These are phyloP conservation scores for Musa troglodytarum DNA, from an alignment of 176 grass and related monocot species.

Conservation along the genomic window DNA sequence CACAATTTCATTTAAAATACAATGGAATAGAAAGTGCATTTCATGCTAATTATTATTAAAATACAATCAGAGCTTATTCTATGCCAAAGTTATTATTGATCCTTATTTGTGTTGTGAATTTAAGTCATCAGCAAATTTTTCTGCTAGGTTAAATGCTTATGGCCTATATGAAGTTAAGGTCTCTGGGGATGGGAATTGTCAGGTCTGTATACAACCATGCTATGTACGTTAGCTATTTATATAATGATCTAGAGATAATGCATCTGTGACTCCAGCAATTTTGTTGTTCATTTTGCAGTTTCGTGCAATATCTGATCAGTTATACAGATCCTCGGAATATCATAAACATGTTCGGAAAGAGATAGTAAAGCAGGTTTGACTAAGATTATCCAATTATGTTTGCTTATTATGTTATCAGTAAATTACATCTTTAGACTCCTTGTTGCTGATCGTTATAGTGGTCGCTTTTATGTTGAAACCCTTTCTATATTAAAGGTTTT, in stretches of 20 bases:
- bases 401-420: not conserved
- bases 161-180: slow-evolving; percentile 84
- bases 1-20: not conserved
- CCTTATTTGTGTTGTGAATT: slow-evolving; percentile 1
- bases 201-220: slow-evolving; percentile 35
- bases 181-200: slow-evolving; percentile 95
- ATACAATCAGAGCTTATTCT: not conserved
- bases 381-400: not conserved
- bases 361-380: slow-evolving; percentile 86
- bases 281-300: slow-evolving; percentile 44
- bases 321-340: slow-evolving; percentile 77
- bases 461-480: not conserved
- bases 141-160: slow-evolving; percentile 78
- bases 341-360: slow-evolving; percentile 92
- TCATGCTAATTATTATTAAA: not conserved
- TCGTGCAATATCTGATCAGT: slow-evolving; percentile 91
- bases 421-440: not conserved
- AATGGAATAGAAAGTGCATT: not conserved
- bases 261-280: slow-evolving; percentile 12
- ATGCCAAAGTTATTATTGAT: not conserved
- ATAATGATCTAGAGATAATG: slow-evolving; percentile 20
- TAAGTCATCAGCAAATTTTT: slow-evolving; percentile 13
- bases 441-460: not conserved
- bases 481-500: not conserved
- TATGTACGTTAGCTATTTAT: not conserved